phyloP scores from a whole-genome alignment of 768 basidiomycete species.

The Podaxis sp. region DNA sequence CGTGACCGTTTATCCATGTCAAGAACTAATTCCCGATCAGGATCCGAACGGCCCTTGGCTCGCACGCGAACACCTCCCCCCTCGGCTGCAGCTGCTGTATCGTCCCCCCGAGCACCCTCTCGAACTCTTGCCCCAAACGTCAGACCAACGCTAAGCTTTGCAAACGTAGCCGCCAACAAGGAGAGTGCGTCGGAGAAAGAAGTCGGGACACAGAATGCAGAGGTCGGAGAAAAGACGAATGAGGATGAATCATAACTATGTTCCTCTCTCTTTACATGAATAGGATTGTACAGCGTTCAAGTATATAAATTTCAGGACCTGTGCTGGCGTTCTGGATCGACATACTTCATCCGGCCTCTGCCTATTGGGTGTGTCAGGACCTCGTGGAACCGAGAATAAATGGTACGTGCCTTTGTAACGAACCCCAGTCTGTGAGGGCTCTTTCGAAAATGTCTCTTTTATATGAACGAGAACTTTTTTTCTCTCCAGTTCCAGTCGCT shows the following conservation, averaged over 20 bases:
- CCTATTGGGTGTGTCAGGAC: slow-evolving; percentile 30
- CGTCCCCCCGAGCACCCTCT: slow-evolving; percentile 27
- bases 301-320: neutral
- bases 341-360: slow-evolving; percentile 65
- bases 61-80: slow-evolving; percentile 33
- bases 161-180: slow-evolving; percentile 65
- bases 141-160: slow-evolving; percentile 78
- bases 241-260: slow-evolving; percentile 14
- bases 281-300: neutral
- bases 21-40: slow-evolving; percentile 48
- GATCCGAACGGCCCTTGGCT: slow-evolving; percentile 42
- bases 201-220: slow-evolving; percentile 19
- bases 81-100: slow-evolving; percentile 26
- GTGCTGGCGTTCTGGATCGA: slow-evolving; percentile 46
- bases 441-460: slow-evolving; percentile 35
- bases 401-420: slow-evolving; percentile 58
- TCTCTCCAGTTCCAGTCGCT: slow-evolving; percentile 47
- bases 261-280: slow-evolving; percentile 1
- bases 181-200: slow-evolving; percentile 25
- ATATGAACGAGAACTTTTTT: slow-evolving; percentile 49
- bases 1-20: slow-evolving; percentile 54
- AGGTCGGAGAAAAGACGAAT: slow-evolving; percentile 19
- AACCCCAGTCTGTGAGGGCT: slow-evolving; percentile 42
- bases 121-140: slow-evolving; percentile 46
- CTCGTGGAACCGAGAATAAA: neutral